These are phyloP conservation scores for Gossypium gossypioides DNA, from an alignment of 441 rosid species.

Conservation along the genomic window DNA sequence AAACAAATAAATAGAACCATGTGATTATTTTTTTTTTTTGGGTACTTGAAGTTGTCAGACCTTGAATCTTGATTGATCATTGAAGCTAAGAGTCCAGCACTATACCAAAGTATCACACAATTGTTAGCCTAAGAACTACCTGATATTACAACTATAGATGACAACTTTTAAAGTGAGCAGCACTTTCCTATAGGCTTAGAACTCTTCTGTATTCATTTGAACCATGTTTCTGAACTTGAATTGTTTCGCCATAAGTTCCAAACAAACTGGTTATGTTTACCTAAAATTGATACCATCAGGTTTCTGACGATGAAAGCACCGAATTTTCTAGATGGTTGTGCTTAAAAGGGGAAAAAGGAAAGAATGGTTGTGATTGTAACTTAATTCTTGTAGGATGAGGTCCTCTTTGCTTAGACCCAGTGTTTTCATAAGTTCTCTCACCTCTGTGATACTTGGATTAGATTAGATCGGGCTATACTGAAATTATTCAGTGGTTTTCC, in stretches of 20 bases:
- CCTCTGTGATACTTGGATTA: not conserved
- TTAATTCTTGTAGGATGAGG: not conserved
- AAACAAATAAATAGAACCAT: not conserved
- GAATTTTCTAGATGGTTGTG: not conserved
- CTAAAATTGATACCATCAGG: not conserved
- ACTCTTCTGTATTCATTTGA: not conserved
- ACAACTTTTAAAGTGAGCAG: not conserved
- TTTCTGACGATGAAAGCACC: not conserved
- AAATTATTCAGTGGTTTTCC: not conserved
- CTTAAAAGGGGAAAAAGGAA: not conserved
- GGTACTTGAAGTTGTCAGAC: not conserved
- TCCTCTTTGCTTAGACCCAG: not conserved
- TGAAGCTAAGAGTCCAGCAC: not conserved
- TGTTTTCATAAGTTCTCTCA: not conserved
- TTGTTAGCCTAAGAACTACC: not conserved
- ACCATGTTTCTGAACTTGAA: not conserved
- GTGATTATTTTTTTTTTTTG: not conserved
- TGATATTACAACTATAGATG: not conserved
- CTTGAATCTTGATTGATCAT: not conserved
- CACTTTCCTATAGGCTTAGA: not conserved
- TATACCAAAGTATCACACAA: not conserved
- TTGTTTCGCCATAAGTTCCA: not conserved
- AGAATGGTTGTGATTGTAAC: not conserved
- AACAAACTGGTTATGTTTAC: not conserved
- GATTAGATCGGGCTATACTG: not conserved